These are phyloP conservation scores for Talaromyces trachyspermus DNA, from an alignment of 495 filamentous ascomycete species.

Conservation along the genomic window DNA sequence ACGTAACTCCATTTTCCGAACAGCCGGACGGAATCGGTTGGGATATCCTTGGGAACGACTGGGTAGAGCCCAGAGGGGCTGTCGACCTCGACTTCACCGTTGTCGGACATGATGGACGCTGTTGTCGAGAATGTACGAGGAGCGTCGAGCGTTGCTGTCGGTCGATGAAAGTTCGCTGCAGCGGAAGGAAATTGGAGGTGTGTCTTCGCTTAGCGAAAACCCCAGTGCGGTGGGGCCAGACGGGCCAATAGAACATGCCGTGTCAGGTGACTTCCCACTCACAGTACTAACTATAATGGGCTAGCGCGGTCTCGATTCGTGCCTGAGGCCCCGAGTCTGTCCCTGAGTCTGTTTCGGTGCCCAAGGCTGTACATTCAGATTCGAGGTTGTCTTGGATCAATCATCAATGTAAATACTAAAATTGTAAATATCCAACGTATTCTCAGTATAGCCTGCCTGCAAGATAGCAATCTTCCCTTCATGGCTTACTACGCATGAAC, in stretches of 20 bases:
- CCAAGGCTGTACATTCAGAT: no score
- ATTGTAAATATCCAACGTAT: no score
- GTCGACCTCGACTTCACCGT: slow-evolving; percentile 89
- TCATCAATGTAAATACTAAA: no score
- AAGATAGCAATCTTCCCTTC: no score
- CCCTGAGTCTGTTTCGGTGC: no score
- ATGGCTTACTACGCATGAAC: no score
- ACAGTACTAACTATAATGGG: background rate
- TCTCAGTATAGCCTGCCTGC: no score
- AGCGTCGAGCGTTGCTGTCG: slow-evolving; percentile 26
- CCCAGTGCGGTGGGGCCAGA: slow-evolving; percentile 37
- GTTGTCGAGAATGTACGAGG: slow-evolving; percentile 37
- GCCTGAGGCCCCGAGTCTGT: no score
- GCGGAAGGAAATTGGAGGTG: slow-evolving; percentile 32
- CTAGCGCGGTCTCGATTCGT: background rate
- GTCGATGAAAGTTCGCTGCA: slow-evolving; percentile 25
- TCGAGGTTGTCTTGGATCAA: no score
- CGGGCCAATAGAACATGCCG: slow-evolving; percentile 10
- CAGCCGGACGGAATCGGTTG: slow-evolving; percentile 84
- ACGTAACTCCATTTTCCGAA: slow-evolving; percentile 93
- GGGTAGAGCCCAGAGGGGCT: slow-evolving; percentile 55
- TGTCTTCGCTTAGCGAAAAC: slow-evolving; percentile 38
- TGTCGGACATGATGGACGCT: slow-evolving; percentile 82
- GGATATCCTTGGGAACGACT: slow-evolving; percentile 92
- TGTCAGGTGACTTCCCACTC: slow-evolving; percentile 29